phyloP scores from a whole-genome alignment of 1,284 basidiomycete species.

The Trichosporon asahii region DNA sequence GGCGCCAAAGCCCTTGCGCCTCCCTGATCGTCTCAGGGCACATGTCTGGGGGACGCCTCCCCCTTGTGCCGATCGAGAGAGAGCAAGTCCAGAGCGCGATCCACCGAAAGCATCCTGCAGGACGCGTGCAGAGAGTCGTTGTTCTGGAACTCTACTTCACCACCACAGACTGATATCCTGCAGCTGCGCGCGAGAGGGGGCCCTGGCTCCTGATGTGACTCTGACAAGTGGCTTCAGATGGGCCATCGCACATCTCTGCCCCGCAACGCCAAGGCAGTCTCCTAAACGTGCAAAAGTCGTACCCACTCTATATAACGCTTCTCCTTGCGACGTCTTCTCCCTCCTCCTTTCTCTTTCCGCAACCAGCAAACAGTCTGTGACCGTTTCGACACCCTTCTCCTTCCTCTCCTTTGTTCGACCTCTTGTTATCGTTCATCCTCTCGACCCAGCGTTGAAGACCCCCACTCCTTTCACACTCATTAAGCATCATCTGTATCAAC shows the following conservation, averaged over 20 bases:
- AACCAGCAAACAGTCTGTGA: conserved; percentile 7
- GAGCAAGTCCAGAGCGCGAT: neutral
- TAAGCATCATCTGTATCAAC: conserved; percentile 3
- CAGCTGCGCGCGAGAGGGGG: neutral
- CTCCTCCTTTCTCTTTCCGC: neutral
- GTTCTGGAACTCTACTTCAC: neutral
- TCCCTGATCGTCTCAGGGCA: neutral
- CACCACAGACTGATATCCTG: neutral
- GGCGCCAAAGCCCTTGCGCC: neutral
- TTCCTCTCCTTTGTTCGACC: neutral
- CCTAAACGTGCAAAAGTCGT: neutral
- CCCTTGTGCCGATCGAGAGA: neutral
- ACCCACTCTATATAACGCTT: neutral
- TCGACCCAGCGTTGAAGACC: conserved; percentile 1
- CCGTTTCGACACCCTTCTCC: neutral
- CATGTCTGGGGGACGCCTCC: neutral
- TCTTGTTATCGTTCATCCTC: neutral
- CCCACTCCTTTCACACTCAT: conserved; percentile 3
- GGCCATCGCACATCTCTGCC: neutral
- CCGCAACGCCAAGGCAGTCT: neutral
- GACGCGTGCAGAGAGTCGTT: neutral
- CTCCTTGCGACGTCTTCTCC: neutral
- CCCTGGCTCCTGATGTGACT: conserved; percentile 5
- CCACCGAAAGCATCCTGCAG: neutral
- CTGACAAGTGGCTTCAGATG: conserved; percentile 7